Percentiles rank a stretch among this genome's conserved stretches.
Evolutionary conservation across 805 yeast genomes (phyloP).

Genomic region (Saccharomyces kudriavzevii): DNA sequence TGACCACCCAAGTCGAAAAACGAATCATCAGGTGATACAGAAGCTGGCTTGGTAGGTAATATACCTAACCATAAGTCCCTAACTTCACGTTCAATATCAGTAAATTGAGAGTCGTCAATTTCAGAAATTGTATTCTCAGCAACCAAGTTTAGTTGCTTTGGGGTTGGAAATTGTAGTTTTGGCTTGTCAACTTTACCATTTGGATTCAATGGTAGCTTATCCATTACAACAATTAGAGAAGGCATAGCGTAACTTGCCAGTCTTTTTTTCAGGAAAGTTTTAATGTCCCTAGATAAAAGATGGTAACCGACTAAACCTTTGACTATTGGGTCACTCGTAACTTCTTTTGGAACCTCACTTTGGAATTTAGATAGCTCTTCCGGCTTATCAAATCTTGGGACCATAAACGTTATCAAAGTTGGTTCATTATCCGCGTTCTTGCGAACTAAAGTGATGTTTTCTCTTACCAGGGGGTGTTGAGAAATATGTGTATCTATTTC

Average conservation of each 20-base stretch:
- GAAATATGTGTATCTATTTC: slow-evolving; percentile 97
- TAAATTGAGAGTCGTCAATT: slow-evolving; percentile 46
- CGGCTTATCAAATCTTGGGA: slow-evolving; percentile 58
- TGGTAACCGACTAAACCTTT: slow-evolving; percentile 70
- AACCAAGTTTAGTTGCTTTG: slow-evolving; percentile 74
- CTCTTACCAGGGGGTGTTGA: slow-evolving; percentile 86
- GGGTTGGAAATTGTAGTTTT: slow-evolving; percentile 87
- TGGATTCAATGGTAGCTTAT: slow-evolving; percentile 85
- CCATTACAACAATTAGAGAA: slow-evolving; percentile 78
- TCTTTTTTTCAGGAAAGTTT: slow-evolving; percentile 75
- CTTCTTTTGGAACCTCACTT: slow-evolving; percentile 36
- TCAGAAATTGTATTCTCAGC: slow-evolving; percentile 41
- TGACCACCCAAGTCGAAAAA: slow-evolving; percentile 98
- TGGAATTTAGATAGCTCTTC: slow-evolving; percentile 38
- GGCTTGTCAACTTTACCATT: slow-evolving; percentile 98
- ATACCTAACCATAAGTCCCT: slow-evolving; percentile 80
- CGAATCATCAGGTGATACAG: slow-evolving; percentile 70
- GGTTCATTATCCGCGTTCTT: slow-evolving; percentile 92
- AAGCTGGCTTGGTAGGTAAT: slow-evolving; percentile 76
- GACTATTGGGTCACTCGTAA: slow-evolving; percentile 55
- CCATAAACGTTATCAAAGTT: slow-evolving; percentile 81
- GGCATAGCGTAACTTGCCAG: slow-evolving; percentile 93
- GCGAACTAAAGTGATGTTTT: slow-evolving; percentile 84
- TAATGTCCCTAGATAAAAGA: slow-evolving; percentile 70
- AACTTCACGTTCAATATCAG: slow-evolving; percentile 56